Evolutionary conservation across 768 basidiomycete species (phyloP).

Genomic region (Podaxis sp.): DNA sequence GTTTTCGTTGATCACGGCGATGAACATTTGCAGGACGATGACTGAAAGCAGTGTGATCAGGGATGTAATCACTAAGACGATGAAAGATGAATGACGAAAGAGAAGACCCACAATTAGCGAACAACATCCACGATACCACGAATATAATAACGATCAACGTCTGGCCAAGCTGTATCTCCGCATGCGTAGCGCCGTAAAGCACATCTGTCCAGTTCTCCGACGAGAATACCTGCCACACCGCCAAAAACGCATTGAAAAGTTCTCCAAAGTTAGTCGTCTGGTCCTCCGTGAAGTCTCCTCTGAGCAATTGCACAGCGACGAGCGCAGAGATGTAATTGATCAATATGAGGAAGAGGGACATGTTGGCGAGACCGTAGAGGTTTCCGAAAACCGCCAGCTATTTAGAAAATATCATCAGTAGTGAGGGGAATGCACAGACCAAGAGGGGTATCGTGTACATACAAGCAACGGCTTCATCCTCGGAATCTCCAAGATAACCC

Average conservation of each 20-base stretch:
- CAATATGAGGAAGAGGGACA: slow-evolving; percentile 85
- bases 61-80: not conserved
- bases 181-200: slow-evolving; percentile 54
- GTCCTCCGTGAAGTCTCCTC: slow-evolving; percentile 65
- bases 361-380: slow-evolving; percentile 86
- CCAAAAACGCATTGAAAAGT: slow-evolving; percentile 81
- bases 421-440: not conserved
- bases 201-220: slow-evolving; percentile 93
- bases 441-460: not conserved
- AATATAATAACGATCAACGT: slow-evolving; percentile 68
- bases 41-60: slow-evolving; percentile 30
- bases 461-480: slow-evolving; percentile 88
- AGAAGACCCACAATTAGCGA: slow-evolving; percentile 75
- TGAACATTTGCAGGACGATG: slow-evolving; percentile 92
- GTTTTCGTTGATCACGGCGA: slow-evolving; percentile 96
- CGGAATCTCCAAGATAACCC: slow-evolving; percentile 86
- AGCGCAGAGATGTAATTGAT: slow-evolving; percentile 86
- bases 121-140: slow-evolving; percentile 80
- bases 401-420: not conserved
- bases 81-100: not conserved
- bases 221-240: slow-evolving; percentile 84
- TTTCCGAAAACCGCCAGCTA: slow-evolving; percentile 90
- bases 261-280: slow-evolving; percentile 71
- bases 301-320: slow-evolving; percentile 76
- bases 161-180: slow-evolving; percentile 66